Evolutionary conservation across 345 rosid species (phyloP).

Genomic region (Conringia planisiliqua): DNA sequence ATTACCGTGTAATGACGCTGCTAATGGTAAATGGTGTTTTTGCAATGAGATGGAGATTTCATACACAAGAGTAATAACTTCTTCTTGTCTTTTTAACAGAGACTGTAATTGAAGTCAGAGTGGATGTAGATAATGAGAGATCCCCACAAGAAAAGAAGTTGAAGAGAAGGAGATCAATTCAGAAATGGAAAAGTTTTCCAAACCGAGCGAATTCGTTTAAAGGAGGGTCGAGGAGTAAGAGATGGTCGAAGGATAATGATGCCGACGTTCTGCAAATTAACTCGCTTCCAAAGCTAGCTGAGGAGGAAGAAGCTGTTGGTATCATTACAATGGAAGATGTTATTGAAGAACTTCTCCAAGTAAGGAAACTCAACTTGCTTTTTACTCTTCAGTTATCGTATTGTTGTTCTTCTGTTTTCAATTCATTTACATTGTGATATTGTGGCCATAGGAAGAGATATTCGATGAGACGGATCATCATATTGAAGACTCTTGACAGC

Average conservation of each 20-base stretch:
- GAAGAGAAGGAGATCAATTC: conserved; percentile 53
- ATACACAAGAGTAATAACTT: neutral
- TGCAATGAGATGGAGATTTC: neutral
- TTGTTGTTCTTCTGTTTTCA: neutral
- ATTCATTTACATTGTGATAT: neutral
- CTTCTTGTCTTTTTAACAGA: conserved; percentile 21
- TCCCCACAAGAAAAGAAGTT: conserved; percentile 36
- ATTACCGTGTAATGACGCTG: neutral
- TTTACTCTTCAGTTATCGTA: neutral
- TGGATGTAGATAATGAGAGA: conserved; percentile 53
- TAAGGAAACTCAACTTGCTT: neutral
- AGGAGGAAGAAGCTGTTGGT: conserved; percentile 85
- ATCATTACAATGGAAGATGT: conserved; percentile 95
- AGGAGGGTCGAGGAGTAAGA: conserved; percentile 54
- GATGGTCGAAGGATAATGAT: conserved; percentile 63
- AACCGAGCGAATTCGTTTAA: conserved; percentile 30
- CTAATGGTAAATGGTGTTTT: neutral
- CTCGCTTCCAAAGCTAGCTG: conserved; percentile 53
- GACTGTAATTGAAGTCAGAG: conserved; percentile 43
- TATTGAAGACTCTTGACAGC: conserved; percentile 49
- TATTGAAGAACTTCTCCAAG: conserved; percentile 92
- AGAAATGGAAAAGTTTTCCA: conserved; percentile 81
- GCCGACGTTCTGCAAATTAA: conserved; percentile 61
- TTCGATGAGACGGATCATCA: conserved; percentile 90
- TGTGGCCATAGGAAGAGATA: conserved; percentile 67